Percentiles rank a stretch among this genome's conserved stretches.
Evolutionary conservation across 2,329 filamentous ascomycete species (phyloP).

Genomic region (Aspergillus pseudoterreus): DNA sequence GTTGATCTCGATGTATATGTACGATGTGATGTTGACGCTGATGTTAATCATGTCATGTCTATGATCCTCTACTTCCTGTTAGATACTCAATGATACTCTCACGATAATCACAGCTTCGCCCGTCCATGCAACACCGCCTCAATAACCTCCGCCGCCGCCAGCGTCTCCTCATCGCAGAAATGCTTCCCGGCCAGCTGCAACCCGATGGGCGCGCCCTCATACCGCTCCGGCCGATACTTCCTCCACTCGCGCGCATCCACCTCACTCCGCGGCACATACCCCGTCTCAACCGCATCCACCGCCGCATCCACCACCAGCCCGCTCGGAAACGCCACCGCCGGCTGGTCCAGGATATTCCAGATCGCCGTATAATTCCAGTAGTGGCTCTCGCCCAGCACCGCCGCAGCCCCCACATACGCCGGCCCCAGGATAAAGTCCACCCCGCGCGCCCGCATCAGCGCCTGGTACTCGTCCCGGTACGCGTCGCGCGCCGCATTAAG

Average conservation of each 20-base stretch:
- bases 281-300: constrained; percentile 20
- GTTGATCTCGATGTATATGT: background rate
- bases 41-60: too few relatives aligned
- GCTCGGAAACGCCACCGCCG: constrained; percentile 26
- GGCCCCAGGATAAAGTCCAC: constrained; percentile 33
- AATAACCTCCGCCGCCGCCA: constrained; percentile 29
- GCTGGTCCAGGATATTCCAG: constrained; percentile 31
- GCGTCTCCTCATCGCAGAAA: constrained; percentile 52
- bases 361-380: constrained; percentile 36
- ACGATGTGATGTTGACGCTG: background rate
- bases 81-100: background rate
- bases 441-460: constrained; percentile 22
- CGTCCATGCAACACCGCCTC: constrained; percentile 2
- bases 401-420: constrained; percentile 23
- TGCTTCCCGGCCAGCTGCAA: constrained; percentile 50
- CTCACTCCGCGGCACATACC: constrained; percentile 21
- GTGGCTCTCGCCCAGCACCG: constrained; percentile 30
- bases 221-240: constrained; percentile 30
- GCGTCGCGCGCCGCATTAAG: constrained; percentile 24
- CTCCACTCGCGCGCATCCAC: constrained; percentile 31
- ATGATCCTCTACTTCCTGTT: background rate
- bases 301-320: constrained; percentile 25
- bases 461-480: constrained; percentile 31
- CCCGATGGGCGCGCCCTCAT: constrained; percentile 45
- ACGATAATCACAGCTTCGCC: background rate